Base-by-base conservation (phyloP, 1,139 yeast species). In the Yamadazyma membranifaciens region DNA sequence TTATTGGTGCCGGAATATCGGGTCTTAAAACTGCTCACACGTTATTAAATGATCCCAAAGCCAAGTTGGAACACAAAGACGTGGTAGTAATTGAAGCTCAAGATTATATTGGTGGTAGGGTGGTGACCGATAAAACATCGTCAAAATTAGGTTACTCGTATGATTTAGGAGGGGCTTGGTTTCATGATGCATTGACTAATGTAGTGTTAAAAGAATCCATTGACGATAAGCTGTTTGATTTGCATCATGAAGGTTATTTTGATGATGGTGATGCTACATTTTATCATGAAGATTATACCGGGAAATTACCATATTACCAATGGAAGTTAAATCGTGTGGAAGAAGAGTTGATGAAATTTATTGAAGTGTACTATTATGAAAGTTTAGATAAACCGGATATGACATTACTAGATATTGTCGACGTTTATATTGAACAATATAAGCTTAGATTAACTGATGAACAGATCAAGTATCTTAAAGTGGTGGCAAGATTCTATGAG, bases 161-260 rank as follows among this genome's bases (percentile, higher is more conserved):
- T 55, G 96, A 88, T 59, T 50, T 87, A 15, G 96, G 96, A 0
- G 96, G 95, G 0, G 78, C 91, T 3, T 88, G 96, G 96, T 84
- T 85, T 52, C 96, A 88, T 56, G 96, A 87, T 52, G 79, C 88
- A 0, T 63, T 87, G 37, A 70, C 75, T 33, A 88, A 88, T 54
- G 72, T 72, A 5, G 69, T 85, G 7, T 58, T 72, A 32, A 47
- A 56, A 30, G 67, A 67, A 28, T 52, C 67, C n/a, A 41, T 60
- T 6, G 54, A 49, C 2, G 54, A 50, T 34, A 59, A 48, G 2
- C 44, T 48, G 29, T 67, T 69, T 41, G 62, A 62, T 42, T 39
- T 58, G 4, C 31, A 38, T 2, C 48, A 45, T 11, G 75, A 72
- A 46, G 63, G 66, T 2, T 63, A 59, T 47, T 87, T 81, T 52